These are phyloP conservation scores for Cyathus olla DNA, from an alignment of 1,284 basidiomycete genomes.

Conservation along the genomic window DNA sequence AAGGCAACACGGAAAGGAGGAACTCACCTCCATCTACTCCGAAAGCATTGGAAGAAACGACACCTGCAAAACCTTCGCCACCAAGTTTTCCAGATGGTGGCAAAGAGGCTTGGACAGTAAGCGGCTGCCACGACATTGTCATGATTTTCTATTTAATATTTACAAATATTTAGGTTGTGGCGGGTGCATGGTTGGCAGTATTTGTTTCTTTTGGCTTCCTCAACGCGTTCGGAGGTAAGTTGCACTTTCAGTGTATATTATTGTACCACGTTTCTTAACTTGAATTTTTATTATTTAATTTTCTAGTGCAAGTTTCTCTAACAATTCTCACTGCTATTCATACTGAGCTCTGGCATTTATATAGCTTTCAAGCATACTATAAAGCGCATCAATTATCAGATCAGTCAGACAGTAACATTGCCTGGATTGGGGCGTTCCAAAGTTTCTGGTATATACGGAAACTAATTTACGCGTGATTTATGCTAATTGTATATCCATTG, in stretches of 20 bases:
- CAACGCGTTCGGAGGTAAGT: slow-evolving; percentile 20
- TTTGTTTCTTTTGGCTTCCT: slow-evolving; percentile 18
- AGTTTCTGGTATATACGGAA: slow-evolving; percentile 9
- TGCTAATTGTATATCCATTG: neutral
- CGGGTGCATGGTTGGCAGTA: slow-evolving; percentile 14
- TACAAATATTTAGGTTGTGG: slow-evolving; percentile 6
- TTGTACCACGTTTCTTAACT: neutral
- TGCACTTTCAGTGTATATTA: too few species aligned
- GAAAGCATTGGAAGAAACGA: too few species aligned
- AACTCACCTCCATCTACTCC: too few species aligned
- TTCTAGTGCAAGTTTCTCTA: neutral
- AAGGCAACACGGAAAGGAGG: too few species aligned
- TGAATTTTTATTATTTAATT: neutral
- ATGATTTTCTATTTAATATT: neutral
- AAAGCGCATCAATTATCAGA: slow-evolving; percentile 10
- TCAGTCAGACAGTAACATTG: slow-evolving; percentile 10
- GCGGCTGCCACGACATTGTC: neutral
- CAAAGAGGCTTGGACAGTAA: slow-evolving; percentile 14
- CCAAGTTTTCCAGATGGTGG: slow-evolving; percentile 17
- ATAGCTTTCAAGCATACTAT: slow-evolving; percentile 15
- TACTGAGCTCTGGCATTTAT: neutral
- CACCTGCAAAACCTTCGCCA: neutral
- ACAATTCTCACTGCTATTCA: too few species aligned
- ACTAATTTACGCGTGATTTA: neutral
- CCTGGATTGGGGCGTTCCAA: slow-evolving; percentile 17